phyloP scores from a whole-genome alignment of 441 rosid species.

The Corymbia calophylla region DNA sequence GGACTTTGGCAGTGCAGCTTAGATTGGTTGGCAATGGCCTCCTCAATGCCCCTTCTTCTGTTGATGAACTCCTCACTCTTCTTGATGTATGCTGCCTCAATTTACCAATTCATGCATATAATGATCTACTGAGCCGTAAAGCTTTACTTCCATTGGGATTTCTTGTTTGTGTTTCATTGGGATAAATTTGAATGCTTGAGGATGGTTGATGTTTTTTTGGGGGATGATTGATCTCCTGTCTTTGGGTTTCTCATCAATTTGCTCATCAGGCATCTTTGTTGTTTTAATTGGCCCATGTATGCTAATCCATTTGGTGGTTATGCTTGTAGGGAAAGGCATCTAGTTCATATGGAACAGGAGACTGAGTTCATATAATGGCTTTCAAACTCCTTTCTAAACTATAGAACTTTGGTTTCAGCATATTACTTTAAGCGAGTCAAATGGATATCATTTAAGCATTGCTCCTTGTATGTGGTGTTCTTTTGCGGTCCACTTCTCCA shows the following conservation, averaged over 20 bases:
- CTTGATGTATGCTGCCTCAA: background rate
- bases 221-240: background rate
- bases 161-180: background rate
- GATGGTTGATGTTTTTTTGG: background rate
- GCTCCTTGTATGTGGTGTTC: background rate
- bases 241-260: background rate
- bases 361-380: background rate
- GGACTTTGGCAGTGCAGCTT: background rate
- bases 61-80: background rate
- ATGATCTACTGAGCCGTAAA: background rate
- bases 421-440: fast-evolving
- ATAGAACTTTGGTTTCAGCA: background rate
- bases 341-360: background rate
- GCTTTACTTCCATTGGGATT: background rate
- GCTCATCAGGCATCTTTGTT: background rate
- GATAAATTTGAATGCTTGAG: background rate
- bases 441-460: fast-evolving
- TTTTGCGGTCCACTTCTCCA: background rate
- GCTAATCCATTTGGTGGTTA: background rate
- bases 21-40: background rate
- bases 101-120: background rate
- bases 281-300: background rate
- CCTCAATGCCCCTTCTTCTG: background rate
- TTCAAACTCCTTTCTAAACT: background rate
- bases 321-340: background rate